A percentile compares a stretch with the other conserved stretches of the same genome.
Evolutionary conservation across 495 filamentous ascomycete genomes (phyloP).

Genomic region (Acidiella bohemica): DNA sequence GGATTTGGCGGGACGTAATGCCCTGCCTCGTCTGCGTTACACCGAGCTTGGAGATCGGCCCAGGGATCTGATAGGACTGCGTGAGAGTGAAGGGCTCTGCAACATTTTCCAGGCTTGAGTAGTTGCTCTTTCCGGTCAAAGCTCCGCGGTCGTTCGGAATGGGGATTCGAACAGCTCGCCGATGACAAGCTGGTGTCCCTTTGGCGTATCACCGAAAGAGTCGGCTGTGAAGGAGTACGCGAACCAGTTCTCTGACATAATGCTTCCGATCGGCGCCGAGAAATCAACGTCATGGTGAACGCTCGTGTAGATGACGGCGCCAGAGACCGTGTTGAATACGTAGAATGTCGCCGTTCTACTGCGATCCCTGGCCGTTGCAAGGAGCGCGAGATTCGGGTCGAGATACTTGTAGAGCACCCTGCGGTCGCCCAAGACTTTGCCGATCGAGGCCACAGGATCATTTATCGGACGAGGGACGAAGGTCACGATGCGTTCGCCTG

Average conservation of each 20-base stretch:
- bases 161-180: conserved; percentile 83
- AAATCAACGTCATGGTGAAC: conserved; percentile 63
- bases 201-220: conserved; percentile 35
- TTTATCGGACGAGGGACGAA: conserved; percentile 55
- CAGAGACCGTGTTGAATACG: conserved; percentile 76
- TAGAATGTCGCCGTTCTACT: conserved; percentile 52
- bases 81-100: conserved; percentile 55
- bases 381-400: conserved; percentile 70
- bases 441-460: conserved; percentile 88
- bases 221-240: conserved; percentile 61
- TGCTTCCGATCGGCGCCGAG: conserved; percentile 57
- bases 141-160: conserved; percentile 74
- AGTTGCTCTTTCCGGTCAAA: conserved; percentile 52
- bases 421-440: conserved; percentile 79
- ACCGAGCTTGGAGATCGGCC: conserved; percentile 60
- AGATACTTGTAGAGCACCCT: conserved; percentile 95
- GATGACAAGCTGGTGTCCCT: conserved; percentile 77
- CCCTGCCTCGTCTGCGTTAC: conserved; percentile 87
- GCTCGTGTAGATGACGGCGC: conserved; percentile 56
- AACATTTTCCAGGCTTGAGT: conserved; percentile 50
- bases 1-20: conserved; percentile 71
- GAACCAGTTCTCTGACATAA: conserved; percentile 90
- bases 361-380: conserved; percentile 52
- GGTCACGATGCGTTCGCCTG: conserved; percentile 51
- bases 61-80: conserved; percentile 65